Conservation (phyloP, 164 flowering plant species). For the Vitis labrusca region DNA sequence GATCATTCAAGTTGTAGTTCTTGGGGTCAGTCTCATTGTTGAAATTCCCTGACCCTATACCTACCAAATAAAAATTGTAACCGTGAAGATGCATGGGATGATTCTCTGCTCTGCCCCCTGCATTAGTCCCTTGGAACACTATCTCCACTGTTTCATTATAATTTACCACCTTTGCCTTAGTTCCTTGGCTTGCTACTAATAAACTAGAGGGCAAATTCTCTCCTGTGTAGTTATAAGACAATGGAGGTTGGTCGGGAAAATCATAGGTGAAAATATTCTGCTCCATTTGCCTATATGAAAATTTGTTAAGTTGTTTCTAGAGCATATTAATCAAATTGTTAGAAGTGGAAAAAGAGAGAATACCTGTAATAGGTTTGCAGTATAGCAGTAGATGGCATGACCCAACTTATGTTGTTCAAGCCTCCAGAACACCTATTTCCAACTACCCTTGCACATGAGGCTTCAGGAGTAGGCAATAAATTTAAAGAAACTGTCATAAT, state of each 20-base stretch:
- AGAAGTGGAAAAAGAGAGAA: background rate
- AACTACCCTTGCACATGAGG: background rate
- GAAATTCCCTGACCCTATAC: slow-evolving; percentile 18
- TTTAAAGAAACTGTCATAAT: slow-evolving; percentile 14
- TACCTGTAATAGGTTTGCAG: slow-evolving; percentile 11
- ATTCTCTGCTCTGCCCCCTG: background rate
- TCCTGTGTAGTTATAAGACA: slow-evolving; percentile 11
- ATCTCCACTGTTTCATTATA: slow-evolving; percentile 15
- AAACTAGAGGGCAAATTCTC: background rate
- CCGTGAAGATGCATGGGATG: slow-evolving; percentile 26
- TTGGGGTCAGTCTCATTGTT: background rate
- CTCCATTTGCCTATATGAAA: slow-evolving; percentile 4
- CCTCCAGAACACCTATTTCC: slow-evolving; percentile 14
- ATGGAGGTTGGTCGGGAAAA: slow-evolving; percentile 16
- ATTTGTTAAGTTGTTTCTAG: background rate
- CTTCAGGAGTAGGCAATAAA: slow-evolving; percentile 10
- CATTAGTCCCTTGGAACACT: slow-evolving; percentile 11
- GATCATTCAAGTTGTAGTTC: slow-evolving; percentile 21
- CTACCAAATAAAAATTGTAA: slow-evolving; percentile 21
- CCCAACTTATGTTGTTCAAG: slow-evolving; percentile 17
- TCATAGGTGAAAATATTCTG: background rate
- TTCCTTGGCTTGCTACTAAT: background rate
- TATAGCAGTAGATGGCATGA: background rate
- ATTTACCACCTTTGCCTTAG: slow-evolving; percentile 1
- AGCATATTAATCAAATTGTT: too few relatives aligned